A percentile compares a stretch with the other conserved stretches of the same genome.
Conservation (phyloP, 371 early-diverging fungal genomes). For the Syncephalastrum racemosum region DNA sequence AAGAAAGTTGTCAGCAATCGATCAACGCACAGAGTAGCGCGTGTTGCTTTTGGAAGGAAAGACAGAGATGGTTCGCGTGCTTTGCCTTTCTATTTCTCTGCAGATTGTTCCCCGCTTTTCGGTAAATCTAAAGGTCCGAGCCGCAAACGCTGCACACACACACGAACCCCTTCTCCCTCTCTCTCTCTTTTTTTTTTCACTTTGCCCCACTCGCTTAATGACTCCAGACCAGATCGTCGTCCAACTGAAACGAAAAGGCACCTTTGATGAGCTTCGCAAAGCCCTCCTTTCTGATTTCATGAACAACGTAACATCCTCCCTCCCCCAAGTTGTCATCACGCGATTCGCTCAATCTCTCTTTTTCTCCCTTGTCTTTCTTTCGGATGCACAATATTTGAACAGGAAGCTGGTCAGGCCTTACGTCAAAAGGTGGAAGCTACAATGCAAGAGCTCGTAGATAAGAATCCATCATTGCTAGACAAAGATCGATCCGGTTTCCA, state of each 20-base stretch:
- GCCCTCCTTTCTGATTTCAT: constrained; percentile 37
- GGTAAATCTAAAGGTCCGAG: too few species aligned
- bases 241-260: constrained; percentile 42
- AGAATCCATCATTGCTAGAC: constrained; percentile 32
- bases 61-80: too few species aligned
- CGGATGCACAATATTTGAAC: neutral
- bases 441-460: constrained; percentile 33
- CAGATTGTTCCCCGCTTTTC: too few species aligned
- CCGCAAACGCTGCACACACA: too few species aligned
- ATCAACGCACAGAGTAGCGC: neutral
- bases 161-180: too few species aligned
- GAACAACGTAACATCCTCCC: constrained; percentile 15
- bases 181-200: too few species aligned
- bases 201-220: constrained; percentile 16
- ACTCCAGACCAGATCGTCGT: constrained; percentile 43
- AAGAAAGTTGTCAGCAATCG: neutral
- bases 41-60: neutral
- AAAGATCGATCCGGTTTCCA: constrained; percentile 28
- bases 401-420: constrained; percentile 30
- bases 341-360: neutral
- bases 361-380: neutral
- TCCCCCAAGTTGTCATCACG: neutral
- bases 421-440: constrained; percentile 22
- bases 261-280: constrained; percentile 43
- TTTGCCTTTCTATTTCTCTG: too few species aligned